A percentile compares a stretch with the other conserved stretches of the same genome.
phyloP scores from a whole-genome alignment of 257 asterid genomes.

The Rauvolfia tetraphylla region DNA sequence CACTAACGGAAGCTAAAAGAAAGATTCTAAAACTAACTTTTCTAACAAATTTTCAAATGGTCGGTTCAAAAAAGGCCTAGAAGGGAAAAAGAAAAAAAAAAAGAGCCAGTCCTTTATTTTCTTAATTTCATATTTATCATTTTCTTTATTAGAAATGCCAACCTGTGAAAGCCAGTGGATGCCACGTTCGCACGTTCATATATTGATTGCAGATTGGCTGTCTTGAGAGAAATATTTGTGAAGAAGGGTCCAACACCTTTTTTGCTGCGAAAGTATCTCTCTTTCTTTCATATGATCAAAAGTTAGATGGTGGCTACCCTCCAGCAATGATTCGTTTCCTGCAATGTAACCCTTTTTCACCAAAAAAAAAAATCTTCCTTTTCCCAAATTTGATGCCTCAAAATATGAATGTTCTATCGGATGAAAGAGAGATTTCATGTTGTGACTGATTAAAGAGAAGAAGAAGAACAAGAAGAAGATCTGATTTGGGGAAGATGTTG shows the following conservation, averaged over 20 bases:
- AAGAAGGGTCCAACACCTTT: slow-evolving; percentile 36
- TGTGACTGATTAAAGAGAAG: neutral
- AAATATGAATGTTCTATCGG: neutral
- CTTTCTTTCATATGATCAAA: slow-evolving; percentile 21
- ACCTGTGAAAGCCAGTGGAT: slow-evolving; percentile 3
- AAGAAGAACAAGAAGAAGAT: neutral
- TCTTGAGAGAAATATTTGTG: slow-evolving; percentile 3
- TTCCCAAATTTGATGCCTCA: neutral
- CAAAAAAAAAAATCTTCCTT: neutral
- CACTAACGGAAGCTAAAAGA: neutral
- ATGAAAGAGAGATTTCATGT: slow-evolving; percentile 10
- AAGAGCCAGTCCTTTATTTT: too few relatives aligned
- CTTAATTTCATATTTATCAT: neutral
- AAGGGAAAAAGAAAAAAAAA: neutral
- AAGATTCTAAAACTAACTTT: neutral
- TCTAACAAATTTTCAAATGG: neutral
- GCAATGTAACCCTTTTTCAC: neutral
- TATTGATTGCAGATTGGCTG: slow-evolving; percentile 14
- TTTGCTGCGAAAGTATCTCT: slow-evolving; percentile 50
- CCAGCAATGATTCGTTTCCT: neutral
- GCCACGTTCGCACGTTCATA: slow-evolving; percentile 18
- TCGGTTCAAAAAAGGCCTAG: neutral
- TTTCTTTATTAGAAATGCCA: neutral
- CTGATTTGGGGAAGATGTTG: slow-evolving; percentile 26
- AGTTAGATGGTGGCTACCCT: neutral